Base-by-base conservation (phyloP, 2,329 filamentous ascomycete species). In the Magnaporthiopsis incrustans region DNA sequence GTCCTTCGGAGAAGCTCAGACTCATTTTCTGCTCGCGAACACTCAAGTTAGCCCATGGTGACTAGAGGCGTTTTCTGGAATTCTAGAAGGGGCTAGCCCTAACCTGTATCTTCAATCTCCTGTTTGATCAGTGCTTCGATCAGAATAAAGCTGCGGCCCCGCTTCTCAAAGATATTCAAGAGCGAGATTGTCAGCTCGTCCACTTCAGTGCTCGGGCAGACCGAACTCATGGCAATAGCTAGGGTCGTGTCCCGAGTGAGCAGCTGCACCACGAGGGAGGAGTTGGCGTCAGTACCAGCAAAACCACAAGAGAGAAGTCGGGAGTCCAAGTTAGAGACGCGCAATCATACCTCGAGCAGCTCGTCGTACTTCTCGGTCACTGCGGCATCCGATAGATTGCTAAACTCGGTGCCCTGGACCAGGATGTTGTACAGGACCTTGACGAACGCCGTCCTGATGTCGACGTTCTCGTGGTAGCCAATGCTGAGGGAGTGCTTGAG, bases 371-470 rank as follows among this genome's bases (percentile, higher is more conserved):
- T 89, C 70, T 89, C 86, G 68, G 82, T 88, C 18, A 89, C 85
- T 22, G 86, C 85, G 15, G 83, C 82, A 72, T 90, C 87, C 1
- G 86, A 88, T 35, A 90, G 73, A 64, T 86, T 88, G 70, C 83
- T 89, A 70, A 90, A 89, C 71, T 90, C 87, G 1, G 87, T 89
- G 50, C 87, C 87, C 70, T 89, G 87, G n/a, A 88, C 81, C 22
- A 90, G 74, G 63, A 90, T 89, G 70, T 89, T 89, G 71, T 86
- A 88, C 7, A 90, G 78, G 22, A 90, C 87, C 67, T 86, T 87
- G 66, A 90, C 83, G 70, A 90, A 89, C 2, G 87, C 87, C 6
- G 86, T 89, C 63, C 87, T 81, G 65, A 89, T 89, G 68, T 89
- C 86, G 38, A 87, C 77, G 68, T 89, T 88, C 68, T 89, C 86